These are phyloP conservation scores for Pseudoneurospora amorphoporcata DNA, from an alignment of 495 filamentous ascomycete species.

Conservation along the genomic window DNA sequence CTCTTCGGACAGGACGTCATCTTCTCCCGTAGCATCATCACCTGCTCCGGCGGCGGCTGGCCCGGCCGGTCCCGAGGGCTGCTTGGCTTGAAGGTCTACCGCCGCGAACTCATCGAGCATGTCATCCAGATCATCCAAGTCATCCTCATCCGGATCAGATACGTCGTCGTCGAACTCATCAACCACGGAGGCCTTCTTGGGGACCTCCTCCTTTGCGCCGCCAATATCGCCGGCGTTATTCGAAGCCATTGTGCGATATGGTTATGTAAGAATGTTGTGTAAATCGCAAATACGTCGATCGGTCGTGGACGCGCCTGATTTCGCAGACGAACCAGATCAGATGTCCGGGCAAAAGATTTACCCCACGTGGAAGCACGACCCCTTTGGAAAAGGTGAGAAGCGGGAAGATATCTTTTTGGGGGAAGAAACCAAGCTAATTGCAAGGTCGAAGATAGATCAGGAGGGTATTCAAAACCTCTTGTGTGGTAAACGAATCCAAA, in stretches of 20 bases:
- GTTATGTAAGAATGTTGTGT: neutral
- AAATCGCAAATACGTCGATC: neutral
- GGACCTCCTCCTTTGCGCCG: constrained; percentile 5
- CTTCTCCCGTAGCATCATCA: constrained; percentile 7
- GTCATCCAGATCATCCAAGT: constrained; percentile 89
- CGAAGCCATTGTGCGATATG: constrained; percentile 9
- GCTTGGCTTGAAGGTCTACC: constrained; percentile 40
- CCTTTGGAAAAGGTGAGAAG: neutral
- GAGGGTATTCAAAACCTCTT: neutral
- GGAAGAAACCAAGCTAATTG: neutral
- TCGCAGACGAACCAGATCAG: neutral
- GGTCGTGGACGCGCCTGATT: neutral
- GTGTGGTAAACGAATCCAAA: neutral
- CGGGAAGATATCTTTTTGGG: neutral
- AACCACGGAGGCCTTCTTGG: constrained; percentile 13
- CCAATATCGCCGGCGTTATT: constrained; percentile 5
- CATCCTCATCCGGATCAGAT: constrained; percentile 72
- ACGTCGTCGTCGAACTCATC: constrained; percentile 30
- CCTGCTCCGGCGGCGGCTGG: constrained; percentile 15
- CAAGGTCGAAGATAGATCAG: neutral
- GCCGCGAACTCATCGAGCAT: constrained; percentile 82
- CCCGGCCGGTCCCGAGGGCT: constrained; percentile 33
- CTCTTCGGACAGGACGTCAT: constrained; percentile 44
- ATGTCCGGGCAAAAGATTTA: neutral
- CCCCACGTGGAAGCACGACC: neutral